These are phyloP conservation scores for Trichophaea hybrida DNA, from an alignment of 2,329 filamentous ascomycete species.

Conservation along the genomic window DNA sequence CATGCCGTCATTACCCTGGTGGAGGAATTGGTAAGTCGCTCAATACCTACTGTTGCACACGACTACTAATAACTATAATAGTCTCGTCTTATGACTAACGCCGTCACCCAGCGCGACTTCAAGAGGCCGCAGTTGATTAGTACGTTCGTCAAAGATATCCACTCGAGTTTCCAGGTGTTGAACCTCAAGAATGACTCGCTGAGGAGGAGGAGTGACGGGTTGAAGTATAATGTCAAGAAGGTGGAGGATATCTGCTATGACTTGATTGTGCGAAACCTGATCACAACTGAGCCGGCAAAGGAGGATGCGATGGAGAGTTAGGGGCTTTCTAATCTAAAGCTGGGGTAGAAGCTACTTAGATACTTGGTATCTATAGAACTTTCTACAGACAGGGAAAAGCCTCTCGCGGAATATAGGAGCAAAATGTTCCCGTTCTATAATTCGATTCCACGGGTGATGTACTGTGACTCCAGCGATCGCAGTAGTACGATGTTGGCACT, in stretches of 20 bases:
- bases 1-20: conserved; percentile 74
- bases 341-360: neutral
- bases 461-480: too few species aligned
- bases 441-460: too few species aligned
- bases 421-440: too few species aligned
- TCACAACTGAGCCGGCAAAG: neutral
- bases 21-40: conserved; percentile 57
- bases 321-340: conserved; percentile 3
- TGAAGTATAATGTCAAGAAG: conserved; percentile 95
- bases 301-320: neutral
- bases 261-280: conserved; percentile 66
- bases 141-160: conserved; percentile 84
- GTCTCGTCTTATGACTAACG: conserved; percentile 72
- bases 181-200: conserved; percentile 94
- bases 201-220: conserved; percentile 72
- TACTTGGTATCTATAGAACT: too few species aligned
- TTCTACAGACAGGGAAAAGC: too few species aligned
- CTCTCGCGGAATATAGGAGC: too few species aligned
- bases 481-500: too few species aligned
- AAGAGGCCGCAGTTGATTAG: conserved; percentile 74
- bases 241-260: conserved; percentile 98
- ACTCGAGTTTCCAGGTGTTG: conserved; percentile 89
- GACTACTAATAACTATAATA: conserved; percentile 7
- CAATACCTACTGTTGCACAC: neutral
- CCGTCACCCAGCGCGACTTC: conserved; percentile 82